Percentiles rank a stretch among this genome's conserved stretches.
Evolutionary conservation across 2,329 filamentous ascomycete genomes (phyloP).

Genomic region (Fusarium sp.): DNA sequence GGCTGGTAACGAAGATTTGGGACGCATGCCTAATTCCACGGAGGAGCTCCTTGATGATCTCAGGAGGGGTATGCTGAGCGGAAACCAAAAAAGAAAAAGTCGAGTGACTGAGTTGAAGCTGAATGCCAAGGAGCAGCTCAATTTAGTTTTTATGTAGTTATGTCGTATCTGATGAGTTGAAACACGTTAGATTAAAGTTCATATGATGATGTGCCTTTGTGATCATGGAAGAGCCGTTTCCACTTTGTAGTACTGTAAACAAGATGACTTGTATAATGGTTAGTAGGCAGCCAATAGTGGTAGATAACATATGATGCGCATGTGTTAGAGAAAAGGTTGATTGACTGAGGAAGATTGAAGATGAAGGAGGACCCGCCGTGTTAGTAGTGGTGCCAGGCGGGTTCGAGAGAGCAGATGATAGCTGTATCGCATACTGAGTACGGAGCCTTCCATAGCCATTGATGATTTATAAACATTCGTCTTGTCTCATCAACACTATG

Average conservation of each 20-base stretch:
- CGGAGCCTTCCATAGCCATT: neutral
- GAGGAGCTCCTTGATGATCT: conserved; percentile 45
- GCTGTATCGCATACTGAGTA: neutral
- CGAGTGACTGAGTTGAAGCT: conserved; percentile 54
- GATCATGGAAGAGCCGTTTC: neutral
- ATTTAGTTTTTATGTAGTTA: conserved; percentile 58
- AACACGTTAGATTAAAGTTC: conserved; percentile 53
- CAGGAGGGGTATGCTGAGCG: conserved; percentile 50
- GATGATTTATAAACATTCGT: neutral
- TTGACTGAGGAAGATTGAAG: too few species aligned
- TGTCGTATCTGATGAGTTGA: conserved; percentile 58
- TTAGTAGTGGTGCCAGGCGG: neutral
- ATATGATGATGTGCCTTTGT: conserved; percentile 12
- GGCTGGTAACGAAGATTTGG: conserved; percentile 52
- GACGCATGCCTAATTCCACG: conserved; percentile 47
- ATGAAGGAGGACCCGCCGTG: neutral
- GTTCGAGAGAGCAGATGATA: neutral
- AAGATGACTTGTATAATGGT: neutral
- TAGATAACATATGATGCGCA: neutral
- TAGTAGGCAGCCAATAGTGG: too few species aligned
- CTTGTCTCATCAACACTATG: neutral
- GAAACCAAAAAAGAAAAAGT: conserved; percentile 51
- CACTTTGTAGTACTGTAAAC: neutral
- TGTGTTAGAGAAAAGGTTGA: too few species aligned
- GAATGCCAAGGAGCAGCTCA: conserved; percentile 54